These are phyloP conservation scores for Zoysia matrella DNA, from an alignment of 202 grass and related monocot species.

Conservation along the genomic window DNA sequence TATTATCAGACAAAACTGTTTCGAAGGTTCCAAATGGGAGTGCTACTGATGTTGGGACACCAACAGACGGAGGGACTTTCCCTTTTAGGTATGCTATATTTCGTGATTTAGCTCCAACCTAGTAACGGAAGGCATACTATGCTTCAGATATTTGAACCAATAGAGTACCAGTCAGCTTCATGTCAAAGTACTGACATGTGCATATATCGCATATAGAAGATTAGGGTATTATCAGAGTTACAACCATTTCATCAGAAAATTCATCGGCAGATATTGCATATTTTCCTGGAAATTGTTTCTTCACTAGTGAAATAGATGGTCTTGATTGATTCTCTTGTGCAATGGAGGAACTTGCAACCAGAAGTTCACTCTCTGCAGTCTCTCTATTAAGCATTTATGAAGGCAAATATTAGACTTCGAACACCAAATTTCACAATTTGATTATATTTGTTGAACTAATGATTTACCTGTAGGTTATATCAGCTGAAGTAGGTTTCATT, in stretches of 20 bases:
- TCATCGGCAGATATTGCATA: constrained; percentile 95
- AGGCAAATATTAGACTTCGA: not conserved
- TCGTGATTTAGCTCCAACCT: constrained; percentile 96
- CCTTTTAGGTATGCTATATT: constrained; percentile 93
- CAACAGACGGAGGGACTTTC: constrained; percentile 91
- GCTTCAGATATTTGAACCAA: not conserved
- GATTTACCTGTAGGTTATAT: constrained; percentile 80
- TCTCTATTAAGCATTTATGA: constrained; percentile 51
- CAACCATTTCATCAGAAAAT: constrained; percentile 89
- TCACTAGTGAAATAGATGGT: constrained; percentile 74
- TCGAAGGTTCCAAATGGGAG: constrained; percentile 97
- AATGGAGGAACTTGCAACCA: constrained; percentile 54
- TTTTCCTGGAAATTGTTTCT: constrained; percentile 90
- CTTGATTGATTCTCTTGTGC: constrained; percentile 48
- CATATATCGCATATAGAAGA: not conserved
- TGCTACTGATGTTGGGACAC: constrained; percentile 92
- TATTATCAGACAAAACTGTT: constrained; percentile 75
- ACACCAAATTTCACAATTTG: not conserved
- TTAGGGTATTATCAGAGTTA: not conserved
- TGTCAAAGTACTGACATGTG: not conserved
- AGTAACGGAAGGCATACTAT: constrained; percentile 13
- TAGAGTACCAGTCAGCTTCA: constrained; percentile 1
- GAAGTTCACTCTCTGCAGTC: constrained; percentile 69
- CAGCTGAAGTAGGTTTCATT: constrained; percentile 80
- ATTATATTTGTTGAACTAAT: not conserved